Conservation (phyloP, 1,284 basidiomycete species). For the Tilletia indica region DNA sequence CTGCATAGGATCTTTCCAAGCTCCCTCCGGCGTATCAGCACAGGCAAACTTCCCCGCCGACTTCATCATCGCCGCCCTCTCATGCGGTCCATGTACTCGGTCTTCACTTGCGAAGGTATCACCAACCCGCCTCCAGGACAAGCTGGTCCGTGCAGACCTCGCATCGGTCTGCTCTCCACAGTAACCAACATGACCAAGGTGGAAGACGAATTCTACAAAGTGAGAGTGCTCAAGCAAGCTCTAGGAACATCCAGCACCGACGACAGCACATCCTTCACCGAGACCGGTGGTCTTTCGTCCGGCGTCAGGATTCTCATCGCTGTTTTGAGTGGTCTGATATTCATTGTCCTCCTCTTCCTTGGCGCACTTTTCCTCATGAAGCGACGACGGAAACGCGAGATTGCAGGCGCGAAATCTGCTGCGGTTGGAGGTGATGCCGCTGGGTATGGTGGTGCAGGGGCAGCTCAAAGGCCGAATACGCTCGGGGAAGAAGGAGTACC, state of each 20-base stretch:
- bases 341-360: constrained; percentile 38
- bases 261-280: constrained; percentile 20
- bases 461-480: neutral
- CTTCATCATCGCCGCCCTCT: constrained; percentile 45
- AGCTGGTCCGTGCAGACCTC: constrained; percentile 34
- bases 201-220: constrained; percentile 39
- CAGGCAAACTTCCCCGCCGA: constrained; percentile 38
- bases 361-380: constrained; percentile 24
- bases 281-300: constrained; percentile 15
- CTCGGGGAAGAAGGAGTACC: constrained; percentile 3
- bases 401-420: neutral
- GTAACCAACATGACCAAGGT: constrained; percentile 35
- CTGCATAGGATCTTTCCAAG: constrained; percentile 49
- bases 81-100: constrained; percentile 45
- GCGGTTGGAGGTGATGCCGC: neutral
- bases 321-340: constrained; percentile 39
- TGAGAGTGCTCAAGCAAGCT: constrained; percentile 41
- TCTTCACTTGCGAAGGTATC: constrained; percentile 39
- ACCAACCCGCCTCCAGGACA: constrained; percentile 26
- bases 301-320: constrained; percentile 45
- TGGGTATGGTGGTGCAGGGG: neutral
- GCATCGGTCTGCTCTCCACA: constrained; percentile 38
- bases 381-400: constrained; percentile 8
- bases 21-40: constrained; percentile 29
- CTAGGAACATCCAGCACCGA: constrained; percentile 30